Evolutionary conservation across 768 basidiomycete genomes (phyloP), one percentile per base, ranked within the genome.

Genomic region (Kwoniella europaea): DNA sequence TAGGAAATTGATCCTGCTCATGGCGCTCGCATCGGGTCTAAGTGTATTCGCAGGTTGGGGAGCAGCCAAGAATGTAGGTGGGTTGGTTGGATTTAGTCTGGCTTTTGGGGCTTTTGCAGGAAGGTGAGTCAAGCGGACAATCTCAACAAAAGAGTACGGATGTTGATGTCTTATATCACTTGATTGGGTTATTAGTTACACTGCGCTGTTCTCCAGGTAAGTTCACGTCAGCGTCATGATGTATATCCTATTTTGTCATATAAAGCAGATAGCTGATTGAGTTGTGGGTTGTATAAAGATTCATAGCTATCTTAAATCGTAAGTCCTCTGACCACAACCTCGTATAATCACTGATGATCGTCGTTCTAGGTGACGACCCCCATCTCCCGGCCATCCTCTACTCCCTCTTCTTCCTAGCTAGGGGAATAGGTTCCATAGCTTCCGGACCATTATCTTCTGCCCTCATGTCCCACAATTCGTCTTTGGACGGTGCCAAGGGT

Each of bases 41-140:
- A 69, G 67, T 13, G 75, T 76, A 2, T 71, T 66, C 42, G 75
- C 70, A 9, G 72, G 72, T 1, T 76, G 75, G 75, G 75, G 75
- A n/a, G 68, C 74, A 10, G 68, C 71, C n/a, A 65, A 46, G 50
- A 59, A 71, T 53, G 52, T 65, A 27, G 67, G 69, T 27, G 75
- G 75, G 6, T 24, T 76, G 60, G 24, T 76, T 2, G 69, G 67
- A 6, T 76, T 76, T 29, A 61, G 70, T 12, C 35, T 76, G 4
- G 60, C 72, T 16, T 76, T 76, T 69, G 75, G 75, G 2, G 61
- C 41, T 7, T 74, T 70, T 50, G 72, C 72, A n/a, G 72, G 72
- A 29, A 69, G 68, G 72, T 74, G 35, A 67, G 69, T 69, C 15
- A 4, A 18, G 7, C 35, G 35, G 16, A 24, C 7, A 12, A 16